Conservation (phyloP, 2,329 filamentous ascomycete genomes). For the Aspergillus fructus region DNA sequence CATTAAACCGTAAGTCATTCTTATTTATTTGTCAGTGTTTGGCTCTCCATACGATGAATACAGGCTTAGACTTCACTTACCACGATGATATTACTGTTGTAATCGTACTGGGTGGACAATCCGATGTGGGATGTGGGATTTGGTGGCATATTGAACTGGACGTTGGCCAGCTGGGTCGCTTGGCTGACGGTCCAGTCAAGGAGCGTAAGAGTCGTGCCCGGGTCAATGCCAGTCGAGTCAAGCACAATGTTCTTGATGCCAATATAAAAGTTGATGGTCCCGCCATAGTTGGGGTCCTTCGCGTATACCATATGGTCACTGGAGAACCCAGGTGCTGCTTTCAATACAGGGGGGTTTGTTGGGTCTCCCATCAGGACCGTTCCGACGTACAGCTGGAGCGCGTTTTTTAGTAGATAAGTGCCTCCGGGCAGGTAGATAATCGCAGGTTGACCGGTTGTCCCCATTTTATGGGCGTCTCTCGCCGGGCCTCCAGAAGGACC, state of each 20-base stretch:
- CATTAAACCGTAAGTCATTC: conserved; percentile 28
- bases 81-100: conserved; percentile 28
- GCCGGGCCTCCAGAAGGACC: conserved; percentile 26
- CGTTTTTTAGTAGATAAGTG: conserved; percentile 25
- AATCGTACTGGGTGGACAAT: conserved; percentile 31
- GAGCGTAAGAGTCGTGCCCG: conserved; percentile 27
- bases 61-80: conserved; percentile 20
- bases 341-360: conserved; percentile 49
- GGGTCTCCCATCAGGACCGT: conserved; percentile 42
- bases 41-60: neutral
- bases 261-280: conserved; percentile 37
- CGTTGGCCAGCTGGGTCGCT: conserved; percentile 39
- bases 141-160: conserved; percentile 38
- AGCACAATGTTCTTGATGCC: conserved; percentile 40
- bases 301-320: conserved; percentile 58
- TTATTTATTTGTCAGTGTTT: conserved; percentile 10
- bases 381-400: conserved; percentile 30
- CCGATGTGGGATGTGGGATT: conserved; percentile 34
- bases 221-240: conserved; percentile 34
- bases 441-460: conserved; percentile 31
- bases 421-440: conserved; percentile 32
- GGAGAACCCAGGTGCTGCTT: conserved; percentile 52
- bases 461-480: conserved; percentile 26
- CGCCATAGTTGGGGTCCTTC: conserved; percentile 32
- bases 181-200: conserved; percentile 43